Evolutionary conservation across 768 basidiomycete species (phyloP), one percentile per base, ranked within the genome.

Genomic region (Tubosaeta sp.): DNA sequence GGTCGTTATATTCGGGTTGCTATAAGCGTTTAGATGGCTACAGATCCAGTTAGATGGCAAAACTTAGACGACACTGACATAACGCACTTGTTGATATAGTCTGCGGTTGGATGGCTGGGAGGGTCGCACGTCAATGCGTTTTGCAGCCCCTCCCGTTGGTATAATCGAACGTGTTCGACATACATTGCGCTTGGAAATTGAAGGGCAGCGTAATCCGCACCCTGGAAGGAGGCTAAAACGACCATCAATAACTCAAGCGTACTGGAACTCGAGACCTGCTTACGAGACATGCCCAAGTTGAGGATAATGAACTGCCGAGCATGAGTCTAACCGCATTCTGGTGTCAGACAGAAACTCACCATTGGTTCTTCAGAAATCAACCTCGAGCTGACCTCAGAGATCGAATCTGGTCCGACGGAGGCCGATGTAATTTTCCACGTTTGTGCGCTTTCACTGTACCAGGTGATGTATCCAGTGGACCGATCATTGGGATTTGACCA

Each of bases 351-450:
- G 51, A 54, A 46, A 72, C 82, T 55, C 58, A 92, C 90, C 93
- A 97, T 87, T 2, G 96, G 95, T 66, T 99, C 96, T 62, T 94
- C 90, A 5, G 92, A 76, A 49, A 82, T 83, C 14, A 94, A 61
- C 30, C 94, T 76, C 59, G 78, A 73, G 31, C 79, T 74, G 44
- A 98, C 75, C 48, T 83, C 54, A 0, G 80, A 72, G 4, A 58
- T 62, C 0, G 78, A 21, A 69, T 94, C 84, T 2, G 92, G 70
- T 4, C 82, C 87, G n/a, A 93, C 69, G 3, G 89, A 73, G 3
- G 70, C 74, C 1, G 88, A 70, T 10, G 79, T 82, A 41, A 88
- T 68, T 27, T 76, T 84, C 93, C 94, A 97, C 0, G 86, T 78
- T 60, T 78, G 69, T 34, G 73, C 54, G 6, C 81, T 85, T 52